Evolutionary conservation across 164 flowering plant genomes (phyloP).

Genomic region (Chimonanthus praecox): DNA sequence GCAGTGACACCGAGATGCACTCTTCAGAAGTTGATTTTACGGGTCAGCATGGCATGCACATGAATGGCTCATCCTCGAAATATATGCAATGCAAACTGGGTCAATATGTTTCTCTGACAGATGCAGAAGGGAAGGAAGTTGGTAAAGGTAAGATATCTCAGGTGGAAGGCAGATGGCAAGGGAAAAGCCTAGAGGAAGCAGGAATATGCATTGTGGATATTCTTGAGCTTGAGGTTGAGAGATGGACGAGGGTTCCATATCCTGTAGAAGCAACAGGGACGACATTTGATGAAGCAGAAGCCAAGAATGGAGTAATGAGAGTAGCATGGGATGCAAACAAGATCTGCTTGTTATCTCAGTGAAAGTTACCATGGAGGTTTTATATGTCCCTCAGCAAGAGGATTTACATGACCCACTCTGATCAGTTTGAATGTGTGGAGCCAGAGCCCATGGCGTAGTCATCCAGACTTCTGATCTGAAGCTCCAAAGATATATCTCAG

Average conservation of each 20-base stretch:
- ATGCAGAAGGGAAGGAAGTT: conserved; percentile 45
- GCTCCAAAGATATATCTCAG: not conserved
- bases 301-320: conserved; percentile 49
- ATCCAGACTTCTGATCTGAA: not conserved
- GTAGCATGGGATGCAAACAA: conserved; percentile 64
- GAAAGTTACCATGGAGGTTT: not conserved
- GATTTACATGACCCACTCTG: no score
- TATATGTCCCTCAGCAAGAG: not conserved
- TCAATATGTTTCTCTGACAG: conserved; percentile 44
- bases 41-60: conserved; percentile 21
- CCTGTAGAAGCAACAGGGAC: conserved; percentile 54
- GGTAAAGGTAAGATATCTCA: conserved; percentile 59
- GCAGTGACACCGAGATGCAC: conserved; percentile 11
- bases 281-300: conserved; percentile 59
- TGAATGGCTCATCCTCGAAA: conserved; percentile 17
- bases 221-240: conserved; percentile 45
- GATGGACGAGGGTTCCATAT: conserved; percentile 38
- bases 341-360: conserved; percentile 13
- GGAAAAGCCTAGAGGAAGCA: conserved; percentile 45
- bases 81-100: conserved; percentile 41
- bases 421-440: not conserved
- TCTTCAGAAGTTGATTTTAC: conserved; percentile 20
- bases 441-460: not conserved
- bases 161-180: conserved; percentile 62
- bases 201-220: conserved; percentile 56